A percentile compares a stretch with the other conserved stretches of the same genome.
phyloP scores from a whole-genome alignment of 73 alveolate genomes.

The Paraurostyla sp. region DNA sequence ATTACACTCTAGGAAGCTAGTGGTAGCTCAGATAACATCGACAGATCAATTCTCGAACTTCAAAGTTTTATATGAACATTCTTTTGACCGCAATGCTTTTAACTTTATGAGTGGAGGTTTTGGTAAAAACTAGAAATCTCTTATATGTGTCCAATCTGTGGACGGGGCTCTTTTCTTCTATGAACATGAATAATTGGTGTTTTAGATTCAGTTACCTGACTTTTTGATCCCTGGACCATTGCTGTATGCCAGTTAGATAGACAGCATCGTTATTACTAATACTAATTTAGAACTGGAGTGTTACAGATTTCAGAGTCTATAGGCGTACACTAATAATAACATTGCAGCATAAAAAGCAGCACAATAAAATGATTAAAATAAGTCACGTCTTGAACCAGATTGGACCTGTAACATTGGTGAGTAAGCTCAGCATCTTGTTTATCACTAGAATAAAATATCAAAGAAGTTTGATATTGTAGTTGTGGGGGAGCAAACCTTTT shows the following conservation, averaged over 20 bases:
- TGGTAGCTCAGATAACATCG: conserved; percentile 71
- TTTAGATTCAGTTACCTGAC: conserved; percentile 74
- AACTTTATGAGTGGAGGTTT: conserved; percentile 81
- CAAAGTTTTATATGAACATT: conserved; percentile 74
- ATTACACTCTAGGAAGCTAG: conserved; percentile 80
- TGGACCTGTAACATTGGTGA: conserved; percentile 89
- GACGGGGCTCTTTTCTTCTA: conserved; percentile 82
- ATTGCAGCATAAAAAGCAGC: conserved; percentile 35
- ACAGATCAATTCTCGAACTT: conserved; percentile 61
- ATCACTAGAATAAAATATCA: conserved; percentile 74
- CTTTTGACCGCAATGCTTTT: conserved; percentile 79
- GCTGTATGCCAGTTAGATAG: conserved; percentile 72
- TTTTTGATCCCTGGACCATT: conserved; percentile 89
- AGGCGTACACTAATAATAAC: conserved; percentile 58
- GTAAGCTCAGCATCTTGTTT: conserved; percentile 73
- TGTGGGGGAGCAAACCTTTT: conserved; percentile 77
- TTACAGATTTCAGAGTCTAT: conserved; percentile 69
- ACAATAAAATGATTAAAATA: conserved; percentile 50
- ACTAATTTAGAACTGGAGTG: conserved; percentile 77
- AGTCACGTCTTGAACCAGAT: conserved; percentile 75
- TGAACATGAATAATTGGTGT: conserved; percentile 70
- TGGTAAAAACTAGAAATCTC: conserved; percentile 73
- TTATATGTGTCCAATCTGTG: conserved; percentile 86
- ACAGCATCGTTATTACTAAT: conserved; percentile 68
- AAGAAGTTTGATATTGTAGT: conserved; percentile 81